phyloP scores from a whole-genome alignment of 2,329 filamentous ascomycete species.

The Alternaria burnsii region DNA sequence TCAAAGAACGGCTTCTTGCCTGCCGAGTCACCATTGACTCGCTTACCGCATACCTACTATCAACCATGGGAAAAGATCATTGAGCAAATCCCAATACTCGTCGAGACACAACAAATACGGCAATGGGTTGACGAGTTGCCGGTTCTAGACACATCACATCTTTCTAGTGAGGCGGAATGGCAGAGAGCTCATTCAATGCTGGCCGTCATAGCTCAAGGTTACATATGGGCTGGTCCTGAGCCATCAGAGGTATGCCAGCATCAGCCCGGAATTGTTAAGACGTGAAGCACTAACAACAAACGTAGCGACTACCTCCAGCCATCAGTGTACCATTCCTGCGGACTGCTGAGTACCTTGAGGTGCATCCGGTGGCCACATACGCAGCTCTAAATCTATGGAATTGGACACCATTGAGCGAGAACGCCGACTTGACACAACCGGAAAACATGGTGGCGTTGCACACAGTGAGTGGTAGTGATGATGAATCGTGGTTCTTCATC shows the following conservation, averaged over 20 bases:
- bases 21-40: conserved; percentile 72
- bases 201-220: conserved; percentile 76
- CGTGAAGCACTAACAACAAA: conserved; percentile 14
- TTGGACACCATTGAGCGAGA: conserved; percentile 33
- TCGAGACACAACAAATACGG: conserved; percentile 77
- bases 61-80: conserved; percentile 85
- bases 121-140: conserved; percentile 76
- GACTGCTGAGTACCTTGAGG: conserved; percentile 42
- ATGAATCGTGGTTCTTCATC: conserved; percentile 58
- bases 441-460: conserved; percentile 42
- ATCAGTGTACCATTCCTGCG: conserved; percentile 43
- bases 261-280: neutral
- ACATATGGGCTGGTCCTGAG: conserved; percentile 79
- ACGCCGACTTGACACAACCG: conserved; percentile 35
- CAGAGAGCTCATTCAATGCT: conserved; percentile 78
- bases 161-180: conserved; percentile 84
- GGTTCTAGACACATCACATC: conserved; percentile 74
- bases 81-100: conserved; percentile 76
- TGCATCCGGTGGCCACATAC: conserved; percentile 47
- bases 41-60: conserved; percentile 83
- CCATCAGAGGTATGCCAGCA: conserved; percentile 68
- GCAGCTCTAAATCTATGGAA: conserved; percentile 49
- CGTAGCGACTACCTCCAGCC: conserved; percentile 40
- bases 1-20: conserved; percentile 84
- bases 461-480: conserved; percentile 45